Evolutionary conservation across 148 eudicot genomes (phyloP).

Genomic region (Bassia scoparia): DNA sequence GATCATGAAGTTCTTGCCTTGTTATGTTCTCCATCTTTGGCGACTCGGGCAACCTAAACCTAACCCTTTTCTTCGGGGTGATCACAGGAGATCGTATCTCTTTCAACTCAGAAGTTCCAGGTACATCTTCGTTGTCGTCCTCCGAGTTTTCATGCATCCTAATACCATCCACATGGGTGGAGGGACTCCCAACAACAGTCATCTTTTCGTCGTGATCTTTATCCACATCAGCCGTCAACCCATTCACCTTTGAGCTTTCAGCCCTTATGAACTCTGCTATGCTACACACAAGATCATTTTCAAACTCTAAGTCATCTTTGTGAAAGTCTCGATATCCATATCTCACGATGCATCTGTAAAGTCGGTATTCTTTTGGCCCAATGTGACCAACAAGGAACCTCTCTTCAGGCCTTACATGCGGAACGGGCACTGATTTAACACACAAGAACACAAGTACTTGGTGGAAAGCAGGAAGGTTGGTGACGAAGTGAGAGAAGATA

Average conservation of each 20-base stretch:
- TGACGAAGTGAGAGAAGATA: constrained; percentile 91
- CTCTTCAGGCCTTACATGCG: constrained; percentile 73
- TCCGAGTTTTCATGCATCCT: constrained; percentile 36
- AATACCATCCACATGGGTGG: constrained; percentile 49
- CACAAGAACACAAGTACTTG: constrained; percentile 82
- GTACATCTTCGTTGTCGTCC: constrained; percentile 7
- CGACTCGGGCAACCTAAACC: constrained; percentile 71
- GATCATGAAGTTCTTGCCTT: constrained; percentile 61
- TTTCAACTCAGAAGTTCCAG: constrained; percentile 40
- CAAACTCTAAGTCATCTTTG: constrained; percentile 78
- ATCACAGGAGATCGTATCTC: constrained; percentile 40
- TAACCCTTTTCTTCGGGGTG: constrained; percentile 54
- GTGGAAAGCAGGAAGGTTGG: constrained; percentile 97
- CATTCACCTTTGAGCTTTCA: constrained; percentile 27
- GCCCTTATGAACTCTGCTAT: constrained; percentile 78
- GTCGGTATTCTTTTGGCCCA: constrained; percentile 68
- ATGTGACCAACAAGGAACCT: constrained; percentile 79
- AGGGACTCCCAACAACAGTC: constrained; percentile 79
- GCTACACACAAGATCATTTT: constrained; percentile 72
- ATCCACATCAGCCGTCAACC: constrained; percentile 17
- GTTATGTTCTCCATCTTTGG: constrained; percentile 48
- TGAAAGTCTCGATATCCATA: constrained; percentile 87
- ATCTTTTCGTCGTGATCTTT: constrained; percentile 46
- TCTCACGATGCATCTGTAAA: constrained; percentile 59
- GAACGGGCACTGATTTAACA: constrained; percentile 73